Percentiles rank a stretch among this genome's conserved stretches.
phyloP scores from a whole-genome alignment of 148 eudicot species.

The Fallopia convolvulus region DNA sequence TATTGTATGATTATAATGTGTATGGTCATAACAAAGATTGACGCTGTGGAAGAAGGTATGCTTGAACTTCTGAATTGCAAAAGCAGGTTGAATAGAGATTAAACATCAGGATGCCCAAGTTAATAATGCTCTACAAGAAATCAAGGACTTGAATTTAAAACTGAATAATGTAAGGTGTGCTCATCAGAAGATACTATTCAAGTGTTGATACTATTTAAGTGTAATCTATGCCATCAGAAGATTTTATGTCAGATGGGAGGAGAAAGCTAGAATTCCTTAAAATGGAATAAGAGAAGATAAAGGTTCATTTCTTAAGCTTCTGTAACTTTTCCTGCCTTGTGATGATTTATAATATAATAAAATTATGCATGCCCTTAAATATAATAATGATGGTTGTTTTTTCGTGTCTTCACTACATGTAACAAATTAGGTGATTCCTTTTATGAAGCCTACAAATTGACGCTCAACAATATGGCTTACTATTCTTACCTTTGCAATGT shows the following conservation, averaged over 20 bases:
- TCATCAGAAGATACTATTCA: conserved; percentile 32
- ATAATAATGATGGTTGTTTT: too few relatives aligned
- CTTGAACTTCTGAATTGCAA: too few relatives aligned
- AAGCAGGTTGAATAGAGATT: too few relatives aligned
- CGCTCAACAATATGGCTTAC: too few relatives aligned
- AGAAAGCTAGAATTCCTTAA: conserved; percentile 78
- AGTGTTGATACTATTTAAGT: conserved; percentile 38
- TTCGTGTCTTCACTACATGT: too few relatives aligned
- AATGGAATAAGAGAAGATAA: conserved; percentile 75
- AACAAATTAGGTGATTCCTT: too few relatives aligned
- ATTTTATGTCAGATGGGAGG: conserved; percentile 66
- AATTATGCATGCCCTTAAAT: not conserved
- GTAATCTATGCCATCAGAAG: conserved; percentile 34
- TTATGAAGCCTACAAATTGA: too few relatives aligned
- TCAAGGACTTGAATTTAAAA: too few relatives aligned
- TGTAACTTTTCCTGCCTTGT: not conserved
- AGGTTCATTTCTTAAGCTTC: conserved; percentile 28
- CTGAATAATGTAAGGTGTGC: too few relatives aligned
- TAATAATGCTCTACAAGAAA: too few relatives aligned
- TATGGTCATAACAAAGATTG: not conserved
- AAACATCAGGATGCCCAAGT: too few relatives aligned
- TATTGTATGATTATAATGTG: not conserved
- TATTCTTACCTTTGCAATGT: too few relatives aligned
- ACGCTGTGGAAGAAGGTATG: not conserved
- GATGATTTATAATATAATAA: not conserved